Evolutionary conservation across 305 asterid species (phyloP).

Genomic region (Solanum hybrid): DNA sequence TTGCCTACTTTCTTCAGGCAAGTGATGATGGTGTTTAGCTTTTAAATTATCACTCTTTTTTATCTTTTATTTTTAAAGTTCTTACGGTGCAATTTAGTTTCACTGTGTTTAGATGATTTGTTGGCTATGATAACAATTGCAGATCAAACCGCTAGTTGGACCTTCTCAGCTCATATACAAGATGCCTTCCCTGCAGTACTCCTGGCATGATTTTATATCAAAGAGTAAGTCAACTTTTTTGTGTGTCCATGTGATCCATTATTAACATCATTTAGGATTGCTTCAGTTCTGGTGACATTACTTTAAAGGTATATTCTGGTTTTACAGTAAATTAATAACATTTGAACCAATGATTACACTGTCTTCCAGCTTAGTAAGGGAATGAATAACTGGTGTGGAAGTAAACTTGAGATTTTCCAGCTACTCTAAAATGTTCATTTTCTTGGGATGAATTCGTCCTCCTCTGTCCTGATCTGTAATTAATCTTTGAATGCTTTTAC

Average conservation of each 20-base stretch:
- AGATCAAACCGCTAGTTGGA: conserved; percentile 81
- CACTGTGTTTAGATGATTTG: not conserved
- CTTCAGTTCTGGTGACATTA: not conserved
- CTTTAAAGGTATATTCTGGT: not conserved
- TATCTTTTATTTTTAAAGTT: not conserved
- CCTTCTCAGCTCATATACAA: conserved; percentile 53
- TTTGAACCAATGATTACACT: not conserved
- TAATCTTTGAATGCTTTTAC: not conserved
- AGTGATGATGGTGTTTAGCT: conserved; percentile 16
- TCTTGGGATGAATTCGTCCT: not conserved
- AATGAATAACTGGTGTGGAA: not conserved
- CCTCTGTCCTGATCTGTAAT: not conserved
- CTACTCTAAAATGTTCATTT: not conserved
- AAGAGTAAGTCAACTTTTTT: conserved; percentile 30
- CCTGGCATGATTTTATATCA: conserved; percentile 91
- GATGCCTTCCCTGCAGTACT: conserved; percentile 49
- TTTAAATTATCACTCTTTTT: not conserved
- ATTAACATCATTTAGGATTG: not conserved
- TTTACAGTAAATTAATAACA: not conserved
- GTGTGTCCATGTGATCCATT: not conserved
- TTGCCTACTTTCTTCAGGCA: conserved; percentile 97
- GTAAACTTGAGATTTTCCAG: not conserved
- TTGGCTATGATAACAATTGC: conserved; percentile 24
- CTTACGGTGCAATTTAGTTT: not conserved
- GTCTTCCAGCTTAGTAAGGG: not conserved